Percentiles rank a stretch among this genome's conserved stretches.
phyloP scores from a whole-genome alignment of 371 early-diverging fungal genomes.

The Rhizopus sp. region DNA sequence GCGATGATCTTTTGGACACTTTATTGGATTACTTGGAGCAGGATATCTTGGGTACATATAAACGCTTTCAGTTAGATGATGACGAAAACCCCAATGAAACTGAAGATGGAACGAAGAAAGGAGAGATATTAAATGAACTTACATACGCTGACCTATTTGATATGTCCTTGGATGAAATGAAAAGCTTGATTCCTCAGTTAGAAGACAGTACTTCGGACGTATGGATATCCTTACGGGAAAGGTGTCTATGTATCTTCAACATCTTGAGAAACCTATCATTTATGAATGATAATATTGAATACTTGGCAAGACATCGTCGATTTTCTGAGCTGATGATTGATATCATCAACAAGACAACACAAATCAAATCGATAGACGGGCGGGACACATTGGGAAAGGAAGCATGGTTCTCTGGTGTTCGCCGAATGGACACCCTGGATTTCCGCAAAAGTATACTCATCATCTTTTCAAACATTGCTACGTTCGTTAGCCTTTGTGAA shows the following conservation, averaged over 20 bases:
- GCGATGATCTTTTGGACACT: slow-evolving; percentile 58
- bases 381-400: slow-evolving; percentile 21
- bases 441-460: slow-evolving; percentile 59
- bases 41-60: slow-evolving; percentile 39
- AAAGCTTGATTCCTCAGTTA: slow-evolving; percentile 47
- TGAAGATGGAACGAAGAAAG: slow-evolving; percentile 1
- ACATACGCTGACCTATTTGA: slow-evolving; percentile 55
- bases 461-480: slow-evolving; percentile 55
- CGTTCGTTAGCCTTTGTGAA: slow-evolving; percentile 37
- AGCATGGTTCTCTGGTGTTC: slow-evolving; percentile 50
- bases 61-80: slow-evolving; percentile 15
- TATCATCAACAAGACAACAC: slow-evolving; percentile 19
- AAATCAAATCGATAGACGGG: slow-evolving; percentile 17
- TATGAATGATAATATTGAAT: slow-evolving; percentile 61
- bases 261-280: slow-evolving; percentile 69
- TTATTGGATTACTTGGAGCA: slow-evolving; percentile 52
- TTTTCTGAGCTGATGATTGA: slow-evolving; percentile 45
- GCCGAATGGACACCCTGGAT: slow-evolving; percentile 57
- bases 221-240: slow-evolving; percentile 49
- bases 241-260: slow-evolving; percentile 54
- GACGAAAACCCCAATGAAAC: background rate
- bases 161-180: slow-evolving; percentile 59
- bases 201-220: slow-evolving; percentile 45
- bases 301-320: slow-evolving; percentile 55
- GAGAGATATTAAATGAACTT: slow-evolving; percentile 16